Conservation (phyloP, 1,139 yeast species). For the Debaryomyces sp. region DNA sequence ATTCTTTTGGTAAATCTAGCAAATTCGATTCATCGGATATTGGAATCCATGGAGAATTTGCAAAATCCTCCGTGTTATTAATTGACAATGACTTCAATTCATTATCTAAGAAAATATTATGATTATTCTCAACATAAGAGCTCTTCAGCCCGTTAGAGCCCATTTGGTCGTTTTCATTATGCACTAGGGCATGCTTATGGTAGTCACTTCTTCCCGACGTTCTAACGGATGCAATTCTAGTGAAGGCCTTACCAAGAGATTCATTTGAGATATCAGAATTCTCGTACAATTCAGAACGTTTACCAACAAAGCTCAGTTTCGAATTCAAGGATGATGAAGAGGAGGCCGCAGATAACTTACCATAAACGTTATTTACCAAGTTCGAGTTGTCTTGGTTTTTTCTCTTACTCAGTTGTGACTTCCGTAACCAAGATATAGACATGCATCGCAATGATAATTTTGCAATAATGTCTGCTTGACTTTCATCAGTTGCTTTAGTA, state of each 20-base stretch:
- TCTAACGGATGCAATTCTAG: constrained; percentile 43
- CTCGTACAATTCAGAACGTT: constrained; percentile 7
- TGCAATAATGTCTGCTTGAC: constrained; percentile 46
- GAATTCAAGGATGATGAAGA: constrained; percentile 10
- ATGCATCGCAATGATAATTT: constrained; percentile 67
- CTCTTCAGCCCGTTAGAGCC: constrained; percentile 10
- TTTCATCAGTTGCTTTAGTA: constrained; percentile 14
- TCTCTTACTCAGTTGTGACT: neutral
- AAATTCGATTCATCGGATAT: constrained; percentile 18
- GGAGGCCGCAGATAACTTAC: constrained; percentile 5
- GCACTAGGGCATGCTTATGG: constrained; percentile 37
- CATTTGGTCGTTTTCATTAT: constrained; percentile 21
- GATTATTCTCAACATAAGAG: constrained; percentile 19
- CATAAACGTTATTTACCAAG: neutral
- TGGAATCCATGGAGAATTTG: neutral
- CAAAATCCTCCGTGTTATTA: neutral
- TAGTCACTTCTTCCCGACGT: constrained; percentile 40
- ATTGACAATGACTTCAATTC: constrained; percentile 9
- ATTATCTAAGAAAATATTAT: constrained; percentile 22
- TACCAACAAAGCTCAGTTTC: constrained; percentile 7
- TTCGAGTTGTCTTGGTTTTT: neutral
- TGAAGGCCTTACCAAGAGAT: constrained; percentile 29
- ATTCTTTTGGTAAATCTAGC: constrained; percentile 40
- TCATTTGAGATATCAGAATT: constrained; percentile 21
- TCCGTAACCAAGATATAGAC: constrained; percentile 56